Base-by-base conservation (phyloP, 805 yeast genomes). In the Scheffersomyces ergatensis region DNA sequence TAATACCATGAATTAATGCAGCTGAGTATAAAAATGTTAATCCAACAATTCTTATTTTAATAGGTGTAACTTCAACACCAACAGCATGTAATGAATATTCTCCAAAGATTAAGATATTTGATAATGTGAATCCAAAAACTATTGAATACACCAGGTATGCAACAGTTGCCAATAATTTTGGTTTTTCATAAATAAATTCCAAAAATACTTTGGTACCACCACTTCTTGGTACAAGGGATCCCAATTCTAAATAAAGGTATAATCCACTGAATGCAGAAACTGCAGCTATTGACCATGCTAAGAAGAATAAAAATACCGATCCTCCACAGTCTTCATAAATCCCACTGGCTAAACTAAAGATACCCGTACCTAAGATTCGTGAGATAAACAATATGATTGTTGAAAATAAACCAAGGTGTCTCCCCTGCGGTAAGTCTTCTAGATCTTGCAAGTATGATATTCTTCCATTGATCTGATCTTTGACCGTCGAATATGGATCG, bases 191-290 rank as follows among this genome's bases (percentile, higher is more conserved):
- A 16, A 83, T 77, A 46, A 74, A 78, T 53, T 85, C 92, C 42
- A 85, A 58, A 46, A 85, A 85, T 16, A 80, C 82, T 53, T 85
- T 85, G 31, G 82, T 76, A 0, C 92, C 95, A 2, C 95, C 93
- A 44, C 83, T 80, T 49, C 85, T 65, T 0, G 92, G 89, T 8
- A 84, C 67, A 53, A 83, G 69, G 7, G 84, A 75, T 0, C 92
- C 93, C 42, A 85, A 59, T 53, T 85, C 92, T 39, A 85, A 58
- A 55, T 75, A 85, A 33, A 84, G 74, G 51, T 71, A 80, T 17
- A 85, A 58, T 0, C 92, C 92, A 12, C 85, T 72, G 59, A 82
- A 80, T 9, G 89, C 79, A 43, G 82, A 65, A 4, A 74, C 36
- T 1, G 83, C 83, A 3, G 88, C 82, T 9, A 81, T 53, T 2